Evolutionary conservation across 2,329 filamentous ascomycete species (phyloP), one percentile per base, ranked within the genome.

Genomic region (Colletotrichum horii): DNA sequence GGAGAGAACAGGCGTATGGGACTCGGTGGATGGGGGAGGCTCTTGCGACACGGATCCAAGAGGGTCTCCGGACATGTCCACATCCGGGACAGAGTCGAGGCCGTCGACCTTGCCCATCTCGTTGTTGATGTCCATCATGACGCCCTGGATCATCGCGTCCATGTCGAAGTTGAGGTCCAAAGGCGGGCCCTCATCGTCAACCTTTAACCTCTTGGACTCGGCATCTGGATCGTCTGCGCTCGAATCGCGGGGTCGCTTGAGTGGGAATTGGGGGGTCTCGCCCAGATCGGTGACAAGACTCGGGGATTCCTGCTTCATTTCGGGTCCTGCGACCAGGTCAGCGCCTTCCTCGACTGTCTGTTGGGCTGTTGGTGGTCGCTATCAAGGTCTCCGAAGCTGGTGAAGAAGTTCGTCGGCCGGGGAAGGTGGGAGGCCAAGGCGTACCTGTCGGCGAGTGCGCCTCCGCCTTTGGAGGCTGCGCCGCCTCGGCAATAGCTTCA

Each of bases 401-500:
- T 70, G 76, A 76, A 67, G 52, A 75, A 36, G 60, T 36, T 67
- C 76, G 62, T 76, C 24, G 38, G 36, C 38, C 60, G 72, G 72
- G 68, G 61, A 66, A 65, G 65, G 65, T 56, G 14, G 58, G 65
- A 60, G 38, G 68, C 55, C 38, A 62, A 70, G 69, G 80, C 83
- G 78, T 83, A 86, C 85, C 83, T 81, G 81, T 78, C 52, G 83
- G 80, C 68, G 82, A 83, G 79, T 82, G 80, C 78, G 81, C 81
- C 78, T 79, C 82, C 79, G 79, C 81, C 78, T 81, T 80, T 75
- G 83, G 80, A 78, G 83, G 80, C 79, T 83, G 84, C 79, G 83
- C 84, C 79, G 84, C 80, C 82, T 86, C 84, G 81, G 84, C 84
- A 84, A 86, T 86, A 78, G 78, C 85, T 83, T 80, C 80, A 81